Base-by-base conservation (phyloP, 805 yeast species). In the Groenewaldozyma salmanticensis region DNA sequence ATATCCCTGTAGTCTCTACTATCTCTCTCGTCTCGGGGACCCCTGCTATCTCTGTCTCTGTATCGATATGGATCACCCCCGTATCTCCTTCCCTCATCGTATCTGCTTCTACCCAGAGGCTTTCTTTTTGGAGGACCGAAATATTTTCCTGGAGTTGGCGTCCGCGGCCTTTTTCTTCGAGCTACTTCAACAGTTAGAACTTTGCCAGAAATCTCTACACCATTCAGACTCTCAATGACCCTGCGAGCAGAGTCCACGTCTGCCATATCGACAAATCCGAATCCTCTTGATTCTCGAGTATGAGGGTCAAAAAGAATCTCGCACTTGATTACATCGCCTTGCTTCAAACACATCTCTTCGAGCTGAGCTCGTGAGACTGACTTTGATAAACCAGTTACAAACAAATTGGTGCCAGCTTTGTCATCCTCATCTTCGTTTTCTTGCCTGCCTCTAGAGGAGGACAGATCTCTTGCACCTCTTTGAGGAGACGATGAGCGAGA, bases 211-310 rank as follows among this genome's bases (percentile, higher is more conserved):
- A 71, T 42, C 4, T 59, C 52, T 4, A 51, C 45, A 1, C 74
- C 74, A 44, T 65, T 62, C 60, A 71, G 64, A 36, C 61, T 70
- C n/a, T 50, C 53, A 15, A 67, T 52, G 1, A 75, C 77, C n/a
- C 60, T 59, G 38, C 62, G 64, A 42, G 74, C 74, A 2, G 59
- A 58, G n/a, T 60, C 67, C n/a, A 56, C 55, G n/a, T 63, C 57
- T 32, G 45, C 53, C 52, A 71, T 70, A 34, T 67, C 59, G 17
- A 72, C 70, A 47, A 73, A 73, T 5, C 77, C 79, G 53, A 69
- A 72, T 1, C 77, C 77, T 44, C 72, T 64, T 5, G 73, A 61
- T 21, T 55, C 63, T 2, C 64, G 58, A 1, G 74, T 61, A 33
- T 55, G 62, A 1, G 68, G 64, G 52, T 73, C 77, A 9, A 52